Conservation (phyloP, 2,329 filamentous ascomycete species). For the Rosellinia necatrix region DNA sequence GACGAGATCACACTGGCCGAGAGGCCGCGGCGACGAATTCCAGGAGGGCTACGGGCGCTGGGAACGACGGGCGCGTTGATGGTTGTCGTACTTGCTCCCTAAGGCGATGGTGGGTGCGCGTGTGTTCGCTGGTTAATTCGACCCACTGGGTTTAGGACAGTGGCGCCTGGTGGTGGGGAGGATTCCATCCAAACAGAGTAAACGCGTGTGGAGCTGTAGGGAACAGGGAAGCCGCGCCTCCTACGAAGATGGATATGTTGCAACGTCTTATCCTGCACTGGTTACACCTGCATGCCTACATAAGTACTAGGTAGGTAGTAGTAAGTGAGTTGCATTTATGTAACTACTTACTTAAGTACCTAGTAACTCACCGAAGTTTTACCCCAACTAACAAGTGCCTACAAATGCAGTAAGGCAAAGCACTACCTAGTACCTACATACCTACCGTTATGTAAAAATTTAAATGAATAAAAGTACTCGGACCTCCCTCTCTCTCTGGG, state of each 20-base stretch:
- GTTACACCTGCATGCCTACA: too few relatives aligned
- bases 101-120: constrained; percentile 7
- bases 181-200: constrained; percentile 25
- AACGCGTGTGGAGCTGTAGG: constrained; percentile 11
- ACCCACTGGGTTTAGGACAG: too few relatives aligned
- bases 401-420: too few relatives aligned
- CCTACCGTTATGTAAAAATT: too few relatives aligned
- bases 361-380: constrained; percentile 11
- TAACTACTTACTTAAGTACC: too few relatives aligned
- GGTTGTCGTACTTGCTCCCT: constrained; percentile 1
- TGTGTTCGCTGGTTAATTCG: constrained; percentile 14
- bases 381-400: not conserved
- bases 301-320: too few relatives aligned
- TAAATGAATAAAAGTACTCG: too few relatives aligned
- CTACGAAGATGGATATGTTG: not conserved
- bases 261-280: too few relatives aligned
- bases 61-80: constrained; percentile 23
- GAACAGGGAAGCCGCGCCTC: constrained; percentile 1
- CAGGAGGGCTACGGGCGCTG: constrained; percentile 18
- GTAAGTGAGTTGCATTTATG: too few relatives aligned
- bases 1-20: constrained; percentile 34
- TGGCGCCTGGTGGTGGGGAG: constrained; percentile 26
- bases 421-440: not conserved
- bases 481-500: too few relatives aligned
- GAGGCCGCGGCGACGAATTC: constrained; percentile 16